A percentile compares a stretch with the other conserved stretches of the same genome.
phyloP scores from a whole-genome alignment of 805 yeast species.

The Cyberlindnera japonica region DNA sequence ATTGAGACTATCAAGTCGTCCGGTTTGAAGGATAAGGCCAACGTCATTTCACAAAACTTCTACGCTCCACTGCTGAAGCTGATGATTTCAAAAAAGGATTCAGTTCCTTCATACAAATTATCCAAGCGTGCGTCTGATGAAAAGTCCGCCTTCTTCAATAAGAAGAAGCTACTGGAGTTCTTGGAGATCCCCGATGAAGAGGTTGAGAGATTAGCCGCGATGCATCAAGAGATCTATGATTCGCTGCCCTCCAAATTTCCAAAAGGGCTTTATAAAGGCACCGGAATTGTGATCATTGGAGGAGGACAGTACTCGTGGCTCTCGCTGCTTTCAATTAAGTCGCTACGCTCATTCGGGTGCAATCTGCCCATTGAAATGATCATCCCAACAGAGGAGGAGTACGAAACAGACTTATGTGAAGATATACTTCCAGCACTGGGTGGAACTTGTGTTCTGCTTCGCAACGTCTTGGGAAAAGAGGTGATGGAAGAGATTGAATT shows the following conservation, averaged over 20 bases:
- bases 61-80: slow-evolving; percentile 12
- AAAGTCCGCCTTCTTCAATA: slow-evolving; percentile 42
- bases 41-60: slow-evolving; percentile 15
- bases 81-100: slow-evolving; percentile 13
- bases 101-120: slow-evolving; percentile 16
- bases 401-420: slow-evolving; percentile 63
- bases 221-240: slow-evolving; percentile 44
- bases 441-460: slow-evolving; percentile 61
- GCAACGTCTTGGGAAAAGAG: slow-evolving; percentile 56
- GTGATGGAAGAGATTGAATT: slow-evolving; percentile 47
- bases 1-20: slow-evolving; percentile 1
- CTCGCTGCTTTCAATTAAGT: slow-evolving; percentile 44
- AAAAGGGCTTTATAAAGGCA: slow-evolving; percentile 15
- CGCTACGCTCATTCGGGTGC: slow-evolving; percentile 48
- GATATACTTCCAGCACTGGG: slow-evolving; percentile 53
- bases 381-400: slow-evolving; percentile 61
- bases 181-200: slow-evolving; percentile 33
- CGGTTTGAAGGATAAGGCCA: background rate
- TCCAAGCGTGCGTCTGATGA: slow-evolving; percentile 40
- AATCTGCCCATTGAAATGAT: slow-evolving; percentile 68
- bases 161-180: slow-evolving; percentile 23
- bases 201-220: slow-evolving; percentile 31
- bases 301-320: slow-evolving; percentile 57
- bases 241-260: slow-evolving; percentile 41
- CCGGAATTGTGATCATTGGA: slow-evolving; percentile 34